Evolutionary conservation across 345 rosid species (phyloP), one percentile per base, ranked within the genome.

Genomic region (Odontarrhena argentea): DNA sequence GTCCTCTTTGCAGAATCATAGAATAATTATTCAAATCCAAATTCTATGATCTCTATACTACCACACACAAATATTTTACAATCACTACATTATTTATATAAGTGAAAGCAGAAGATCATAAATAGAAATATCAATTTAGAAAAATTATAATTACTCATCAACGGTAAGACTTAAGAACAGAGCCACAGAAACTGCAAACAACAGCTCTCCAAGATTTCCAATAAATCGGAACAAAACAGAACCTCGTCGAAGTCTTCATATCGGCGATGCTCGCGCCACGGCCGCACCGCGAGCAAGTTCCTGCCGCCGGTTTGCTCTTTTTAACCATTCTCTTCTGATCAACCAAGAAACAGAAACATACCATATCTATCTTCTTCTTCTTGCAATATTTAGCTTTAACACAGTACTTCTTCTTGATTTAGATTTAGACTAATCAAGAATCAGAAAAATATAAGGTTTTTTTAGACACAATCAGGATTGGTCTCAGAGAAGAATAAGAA

Each of bases 201-300:
- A 88, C 81, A 44, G 92, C 96, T 66, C 68, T 83, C 96, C 92
- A 84, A 46, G 85, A 80, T 54, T 51, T 85, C 79, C 82, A 82
- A 43, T 86, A 83, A 60, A 88, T 67, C 0, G 96, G 96, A 63
- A 86, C 62, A 24, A 67, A 69, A 41, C 92, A 88, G 30, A 88
- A 85, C 45, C 96, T 74, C 3, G 96, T 85, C 11, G 85, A 64
- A 3, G 90, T 89, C 43, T 44, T 83, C 86, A 89, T 85, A 52
- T 86, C 82, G 9, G 87, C 96, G 8, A 89, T 81, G 64, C 87
- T 86, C 0, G 85, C 96, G 0, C 96, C 81, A 0, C 76, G 25
- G 35, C 87, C 78, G 49, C 92, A 88, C 50, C 85, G 67, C 4
- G 88, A 82, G 52, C 96, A 88, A 1, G 66, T 60, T 47, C 88